These are phyloP conservation scores for Rhodotorula sp. DNA, from an alignment of 1,284 basidiomycete genomes.

Conservation along the genomic window DNA sequence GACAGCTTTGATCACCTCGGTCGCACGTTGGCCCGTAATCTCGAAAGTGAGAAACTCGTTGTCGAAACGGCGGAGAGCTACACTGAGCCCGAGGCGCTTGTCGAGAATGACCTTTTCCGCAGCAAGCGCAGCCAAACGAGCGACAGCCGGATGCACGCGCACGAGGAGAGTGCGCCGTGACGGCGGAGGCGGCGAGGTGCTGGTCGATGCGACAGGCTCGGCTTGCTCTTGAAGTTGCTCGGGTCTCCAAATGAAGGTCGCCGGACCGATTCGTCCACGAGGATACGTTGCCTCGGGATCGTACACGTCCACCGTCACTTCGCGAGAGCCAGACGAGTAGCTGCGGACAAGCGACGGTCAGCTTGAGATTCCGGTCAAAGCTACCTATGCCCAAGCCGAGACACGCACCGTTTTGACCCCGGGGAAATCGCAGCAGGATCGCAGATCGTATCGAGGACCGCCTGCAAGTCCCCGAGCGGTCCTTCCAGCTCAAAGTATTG, in stretches of 20 bases:
- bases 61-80: constrained; percentile 3
- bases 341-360: constrained; percentile 49
- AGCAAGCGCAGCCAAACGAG: neutral
- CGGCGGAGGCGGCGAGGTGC: neutral
- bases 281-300: constrained; percentile 7
- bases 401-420: constrained; percentile 16
- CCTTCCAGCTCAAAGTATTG: constrained; percentile 71
- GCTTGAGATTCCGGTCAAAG: neutral
- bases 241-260: constrained; percentile 67
- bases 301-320: constrained; percentile 48
- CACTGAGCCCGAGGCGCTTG: neutral
- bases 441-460: constrained; percentile 54
- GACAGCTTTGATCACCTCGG: constrained; percentile 70
- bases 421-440: constrained; percentile 27
- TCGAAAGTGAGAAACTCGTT: constrained; percentile 64
- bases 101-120: neutral
- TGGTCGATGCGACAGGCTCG: constrained; percentile 42
- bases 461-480: constrained; percentile 57
- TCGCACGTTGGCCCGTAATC: constrained; percentile 77
- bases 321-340: constrained; percentile 57
- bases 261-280: constrained; percentile 51
- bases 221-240: constrained; percentile 26
- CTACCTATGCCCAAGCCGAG: neutral
- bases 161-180: constrained; percentile 63
- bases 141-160: constrained; percentile 68